Conservation (phyloP, 371 early-diverging fungal genomes). For the Haplosporangium sp. region DNA sequence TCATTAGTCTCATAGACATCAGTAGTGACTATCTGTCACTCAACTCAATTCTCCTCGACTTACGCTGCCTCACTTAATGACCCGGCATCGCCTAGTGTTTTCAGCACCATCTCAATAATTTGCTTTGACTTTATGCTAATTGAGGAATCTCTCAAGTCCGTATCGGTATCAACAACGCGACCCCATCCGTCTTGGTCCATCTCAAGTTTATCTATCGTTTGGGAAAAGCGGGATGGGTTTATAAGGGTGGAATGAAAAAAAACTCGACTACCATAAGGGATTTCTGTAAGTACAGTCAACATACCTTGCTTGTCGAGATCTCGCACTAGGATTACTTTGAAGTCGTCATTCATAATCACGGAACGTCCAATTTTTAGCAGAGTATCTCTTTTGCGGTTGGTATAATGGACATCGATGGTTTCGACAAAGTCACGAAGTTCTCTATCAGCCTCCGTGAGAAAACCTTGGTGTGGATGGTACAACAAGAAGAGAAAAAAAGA, state of each 20-base stretch:
- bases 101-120: slow-evolving; percentile 43
- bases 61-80: slow-evolving; percentile 43
- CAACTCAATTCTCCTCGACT: neutral
- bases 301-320: slow-evolving; percentile 45
- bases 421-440: slow-evolving; percentile 42
- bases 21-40: neutral
- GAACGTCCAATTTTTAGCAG: slow-evolving; percentile 47
- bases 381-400: slow-evolving; percentile 41
- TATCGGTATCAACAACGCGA: slow-evolving; percentile 22
- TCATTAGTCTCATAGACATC: neutral
- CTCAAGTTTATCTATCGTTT: slow-evolving; percentile 34
- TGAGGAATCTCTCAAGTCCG: slow-evolving; percentile 42
- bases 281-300: neutral
- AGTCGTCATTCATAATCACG: slow-evolving; percentile 53
- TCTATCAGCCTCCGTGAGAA: slow-evolving; percentile 35
- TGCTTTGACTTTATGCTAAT: slow-evolving; percentile 34
- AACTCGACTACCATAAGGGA: neutral
- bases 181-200: slow-evolving; percentile 26
- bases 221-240: neutral
- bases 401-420: slow-evolving; percentile 47
- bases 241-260: neutral
- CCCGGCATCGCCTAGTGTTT: slow-evolving; percentile 23
- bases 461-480: slow-evolving; percentile 13
- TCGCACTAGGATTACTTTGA: slow-evolving; percentile 35
- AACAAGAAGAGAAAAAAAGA: neutral